These are phyloP conservation scores for Poteriospumella lacustris DNA, from an alignment of 108 stramenopile genomes.

Conservation along the genomic window DNA sequence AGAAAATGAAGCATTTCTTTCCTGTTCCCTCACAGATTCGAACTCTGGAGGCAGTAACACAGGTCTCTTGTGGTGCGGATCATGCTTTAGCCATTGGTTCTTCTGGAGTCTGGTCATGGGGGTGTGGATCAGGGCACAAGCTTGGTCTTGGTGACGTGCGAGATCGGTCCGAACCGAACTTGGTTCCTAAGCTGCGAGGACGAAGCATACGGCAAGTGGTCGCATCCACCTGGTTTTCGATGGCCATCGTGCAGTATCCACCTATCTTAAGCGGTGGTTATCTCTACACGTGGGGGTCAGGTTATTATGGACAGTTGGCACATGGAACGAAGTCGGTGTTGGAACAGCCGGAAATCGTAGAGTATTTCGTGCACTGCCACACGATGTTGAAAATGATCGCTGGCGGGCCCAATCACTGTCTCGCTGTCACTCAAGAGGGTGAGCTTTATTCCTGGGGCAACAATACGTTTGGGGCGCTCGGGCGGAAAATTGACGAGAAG, in stretches of 20 bases:
- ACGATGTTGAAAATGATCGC: conserved; percentile 43
- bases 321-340: conserved; percentile 45
- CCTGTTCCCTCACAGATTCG: conserved; percentile 46
- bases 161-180: conserved; percentile 24
- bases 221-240: conserved; percentile 65
- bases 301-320: conserved; percentile 67
- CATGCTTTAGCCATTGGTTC: conserved; percentile 56
- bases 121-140: conserved; percentile 59
- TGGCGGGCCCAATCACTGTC: conserved; percentile 64
- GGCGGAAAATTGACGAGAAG: conserved; percentile 41
- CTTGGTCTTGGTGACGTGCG: conserved; percentile 61
- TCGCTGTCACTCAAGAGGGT: conserved; percentile 57
- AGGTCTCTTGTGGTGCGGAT: conserved; percentile 61
- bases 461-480: conserved; percentile 52
- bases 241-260: conserved; percentile 59
- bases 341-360: conserved; percentile 49
- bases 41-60: conserved; percentile 45
- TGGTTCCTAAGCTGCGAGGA: background rate
- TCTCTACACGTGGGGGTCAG: conserved; percentile 62
- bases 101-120: conserved; percentile 58
- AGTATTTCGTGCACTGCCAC: conserved; percentile 43
- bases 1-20: conserved; percentile 38
- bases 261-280: conserved; percentile 56
- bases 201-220: conserved; percentile 28
- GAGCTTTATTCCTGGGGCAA: conserved; percentile 72